Conservation (phyloP, 2,329 filamentous ascomycete species). For the Pleomassaria siparia region DNA sequence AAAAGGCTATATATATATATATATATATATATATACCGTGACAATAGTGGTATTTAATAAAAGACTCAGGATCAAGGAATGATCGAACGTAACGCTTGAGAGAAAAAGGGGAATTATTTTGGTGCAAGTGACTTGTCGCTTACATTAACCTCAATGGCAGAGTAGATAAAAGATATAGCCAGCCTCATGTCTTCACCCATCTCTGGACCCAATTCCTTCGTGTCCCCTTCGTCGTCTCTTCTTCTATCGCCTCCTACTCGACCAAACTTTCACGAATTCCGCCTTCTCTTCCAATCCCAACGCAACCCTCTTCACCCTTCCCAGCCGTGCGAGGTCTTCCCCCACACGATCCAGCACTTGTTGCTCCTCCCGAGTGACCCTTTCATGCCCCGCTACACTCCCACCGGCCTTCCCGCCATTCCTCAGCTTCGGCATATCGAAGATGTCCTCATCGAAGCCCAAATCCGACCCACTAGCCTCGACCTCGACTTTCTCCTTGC, state of each 20-base stretch:
- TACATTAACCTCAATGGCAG: too few relatives aligned
- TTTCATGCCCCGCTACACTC: slow-evolving; percentile 15
- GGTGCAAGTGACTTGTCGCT: too few relatives aligned
- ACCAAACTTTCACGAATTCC: slow-evolving; percentile 76
- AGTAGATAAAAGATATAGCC: too few relatives aligned
- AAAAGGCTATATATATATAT: too few relatives aligned
- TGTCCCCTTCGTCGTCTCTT: background rate
- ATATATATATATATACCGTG: too few relatives aligned
- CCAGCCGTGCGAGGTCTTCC: slow-evolving; percentile 83
- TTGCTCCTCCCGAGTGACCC: slow-evolving; percentile 60
- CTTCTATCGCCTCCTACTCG: slow-evolving; percentile 39
- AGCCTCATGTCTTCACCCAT: too few relatives aligned
- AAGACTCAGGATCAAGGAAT: too few relatives aligned
- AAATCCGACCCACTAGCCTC: slow-evolving; percentile 24
- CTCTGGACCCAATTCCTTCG: too few relatives aligned
- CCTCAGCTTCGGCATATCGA: slow-evolving; percentile 29
- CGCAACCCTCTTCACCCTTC: slow-evolving; percentile 84
- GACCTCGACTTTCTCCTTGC: slow-evolving; percentile 15
- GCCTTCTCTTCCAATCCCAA: slow-evolving; percentile 81
- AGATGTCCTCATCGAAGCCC: slow-evolving; percentile 25
- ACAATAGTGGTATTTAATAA: too few relatives aligned
- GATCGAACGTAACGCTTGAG: too few relatives aligned
- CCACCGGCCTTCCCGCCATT: slow-evolving; percentile 15
- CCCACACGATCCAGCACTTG: slow-evolving; percentile 75
- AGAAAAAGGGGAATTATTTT: too few relatives aligned